These are phyloP conservation scores for Blastocystis sp. DNA, from an alignment of 352 stramenopile genomes.

Conservation along the genomic window DNA sequence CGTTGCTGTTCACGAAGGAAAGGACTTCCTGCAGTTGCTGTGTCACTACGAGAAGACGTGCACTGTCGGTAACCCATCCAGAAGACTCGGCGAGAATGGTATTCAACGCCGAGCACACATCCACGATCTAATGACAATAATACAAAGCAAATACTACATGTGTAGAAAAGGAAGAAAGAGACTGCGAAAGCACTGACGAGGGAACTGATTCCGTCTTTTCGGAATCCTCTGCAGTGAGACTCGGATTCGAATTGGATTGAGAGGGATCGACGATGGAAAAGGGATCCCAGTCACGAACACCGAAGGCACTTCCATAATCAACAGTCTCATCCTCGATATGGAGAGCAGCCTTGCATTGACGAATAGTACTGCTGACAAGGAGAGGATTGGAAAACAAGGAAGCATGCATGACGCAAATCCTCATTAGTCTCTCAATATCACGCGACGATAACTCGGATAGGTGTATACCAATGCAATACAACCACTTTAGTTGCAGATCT, in stretches of 20 bases:
- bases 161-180: not conserved
- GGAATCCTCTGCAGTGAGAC: not conserved
- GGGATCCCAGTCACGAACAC: not conserved
- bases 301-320: not conserved
- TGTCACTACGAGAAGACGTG: not conserved
- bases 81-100: slow-evolving; percentile 9
- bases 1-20: not conserved
- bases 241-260: not conserved
- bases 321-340: not conserved
- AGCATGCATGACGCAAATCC: not conserved
- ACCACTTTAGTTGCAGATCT: not conserved
- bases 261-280: not conserved
- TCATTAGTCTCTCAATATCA: not conserved
- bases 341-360: not conserved
- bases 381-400: not conserved
- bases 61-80: not conserved
- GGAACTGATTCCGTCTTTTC: not conserved
- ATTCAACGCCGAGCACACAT: slow-evolving; percentile 11
- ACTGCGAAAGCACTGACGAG: not conserved
- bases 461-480: not conserved
- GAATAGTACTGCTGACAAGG: not conserved
- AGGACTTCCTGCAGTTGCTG: slow-evolving; percentile 19
- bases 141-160: not conserved
- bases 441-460: not conserved
- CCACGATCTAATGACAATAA: not conserved